phyloP scores from a whole-genome alignment of 1,284 basidiomycete species.

The Malassezia psittaci region DNA sequence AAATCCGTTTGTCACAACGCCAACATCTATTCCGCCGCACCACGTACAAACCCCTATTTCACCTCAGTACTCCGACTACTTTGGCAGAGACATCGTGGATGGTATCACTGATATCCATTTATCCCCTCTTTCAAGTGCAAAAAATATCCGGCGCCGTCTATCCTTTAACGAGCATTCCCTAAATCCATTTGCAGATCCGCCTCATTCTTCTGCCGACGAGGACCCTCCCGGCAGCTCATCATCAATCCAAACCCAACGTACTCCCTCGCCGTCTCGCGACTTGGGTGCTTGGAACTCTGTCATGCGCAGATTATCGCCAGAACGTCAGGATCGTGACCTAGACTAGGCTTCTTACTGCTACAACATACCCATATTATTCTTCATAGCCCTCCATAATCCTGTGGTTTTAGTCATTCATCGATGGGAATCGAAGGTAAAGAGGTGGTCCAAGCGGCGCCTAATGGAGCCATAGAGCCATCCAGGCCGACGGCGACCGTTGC shows the following conservation, averaged over 20 bases:
- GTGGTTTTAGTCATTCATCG: neutral
- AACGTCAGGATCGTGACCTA: neutral
- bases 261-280: slow-evolving; percentile 5
- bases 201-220: neutral
- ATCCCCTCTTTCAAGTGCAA: neutral
- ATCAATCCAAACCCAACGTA: neutral
- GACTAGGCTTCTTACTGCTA: too few relatives aligned
- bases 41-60: neutral
- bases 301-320: slow-evolving; percentile 13
- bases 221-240: neutral
- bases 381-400: neutral
- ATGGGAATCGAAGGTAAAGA: too few relatives aligned
- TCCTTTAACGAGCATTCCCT: slow-evolving; percentile 2
- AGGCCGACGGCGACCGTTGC: too few relatives aligned
- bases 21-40: neutral
- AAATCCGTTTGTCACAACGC: neutral
- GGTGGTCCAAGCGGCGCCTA: neutral
- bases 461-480: too few relatives aligned
- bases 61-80: neutral
- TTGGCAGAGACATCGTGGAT: slow-evolving; percentile 4
- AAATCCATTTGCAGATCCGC: neutral
- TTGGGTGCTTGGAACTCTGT: slow-evolving; percentile 12
- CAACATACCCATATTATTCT: too few relatives aligned
- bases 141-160: slow-evolving; percentile 1
- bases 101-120: slow-evolving; percentile 4